Evolutionary conservation across 169 alveolate species (phyloP).

Genomic region (Amoebophrya sp.): DNA sequence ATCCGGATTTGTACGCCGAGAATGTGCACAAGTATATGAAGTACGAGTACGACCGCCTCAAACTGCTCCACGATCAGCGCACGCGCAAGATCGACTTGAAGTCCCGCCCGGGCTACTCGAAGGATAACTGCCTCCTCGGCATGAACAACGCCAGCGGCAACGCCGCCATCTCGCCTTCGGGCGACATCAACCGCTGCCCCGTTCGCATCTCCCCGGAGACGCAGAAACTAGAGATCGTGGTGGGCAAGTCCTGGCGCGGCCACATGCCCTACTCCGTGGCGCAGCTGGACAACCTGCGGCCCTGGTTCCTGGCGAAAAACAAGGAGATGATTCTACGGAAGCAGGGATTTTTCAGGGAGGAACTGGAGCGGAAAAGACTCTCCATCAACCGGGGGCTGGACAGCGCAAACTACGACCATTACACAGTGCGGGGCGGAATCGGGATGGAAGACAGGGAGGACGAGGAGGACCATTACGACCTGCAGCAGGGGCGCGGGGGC

Average conservation of each 20-base stretch:
- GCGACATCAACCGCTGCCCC: background rate
- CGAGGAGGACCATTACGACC: too few species aligned
- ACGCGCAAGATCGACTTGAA: background rate
- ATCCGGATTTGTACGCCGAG: background rate
- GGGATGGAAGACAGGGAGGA: too few species aligned
- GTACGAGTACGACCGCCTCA: background rate
- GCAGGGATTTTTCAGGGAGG: too few species aligned
- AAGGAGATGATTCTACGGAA: background rate
- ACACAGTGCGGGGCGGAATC: too few species aligned
- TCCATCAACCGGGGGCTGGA: too few species aligned
- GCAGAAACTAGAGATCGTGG: background rate
- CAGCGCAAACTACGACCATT: too few species aligned
- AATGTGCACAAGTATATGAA: background rate
- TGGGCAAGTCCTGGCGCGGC: background rate
- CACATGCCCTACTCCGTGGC: background rate
- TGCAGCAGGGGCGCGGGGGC: too few species aligned
- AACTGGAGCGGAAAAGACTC: too few species aligned
- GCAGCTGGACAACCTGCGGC: background rate
- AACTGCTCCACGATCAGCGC: background rate
- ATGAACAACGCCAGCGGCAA: background rate
- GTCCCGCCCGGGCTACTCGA: background rate
- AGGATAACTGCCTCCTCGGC: background rate
- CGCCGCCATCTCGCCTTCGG: background rate
- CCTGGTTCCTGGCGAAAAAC: background rate
- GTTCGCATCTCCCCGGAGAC: background rate